Conservation (phyloP, 768 basidiomycete genomes). For the Suillus americanus region DNA sequence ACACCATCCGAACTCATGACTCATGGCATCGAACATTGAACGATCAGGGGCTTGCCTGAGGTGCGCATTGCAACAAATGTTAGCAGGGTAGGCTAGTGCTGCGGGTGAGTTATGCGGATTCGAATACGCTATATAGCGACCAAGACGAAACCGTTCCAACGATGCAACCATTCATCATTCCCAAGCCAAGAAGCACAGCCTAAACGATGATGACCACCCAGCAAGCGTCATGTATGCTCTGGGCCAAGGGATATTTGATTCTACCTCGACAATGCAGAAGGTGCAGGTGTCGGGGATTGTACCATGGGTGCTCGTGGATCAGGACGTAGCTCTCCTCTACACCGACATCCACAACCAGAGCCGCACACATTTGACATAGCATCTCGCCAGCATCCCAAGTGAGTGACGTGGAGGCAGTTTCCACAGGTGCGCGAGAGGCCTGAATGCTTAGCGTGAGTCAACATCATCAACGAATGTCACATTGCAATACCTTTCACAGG, state of each 20-base stretch:
- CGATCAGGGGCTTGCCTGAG: not conserved
- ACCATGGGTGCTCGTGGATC: not conserved
- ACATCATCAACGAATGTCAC: not conserved
- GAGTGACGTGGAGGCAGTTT: constrained; percentile 62
- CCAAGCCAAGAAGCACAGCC: not conserved
- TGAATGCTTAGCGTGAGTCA: constrained; percentile 21
- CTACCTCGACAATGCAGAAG: not conserved
- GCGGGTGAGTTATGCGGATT: not conserved
- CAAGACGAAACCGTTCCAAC: not conserved
- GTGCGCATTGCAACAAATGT: not conserved
- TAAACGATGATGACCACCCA: not conserved
- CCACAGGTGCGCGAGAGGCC: constrained; percentile 64
- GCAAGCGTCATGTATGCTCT: not conserved
- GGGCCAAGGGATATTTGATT: not conserved
- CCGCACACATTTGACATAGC: constrained; percentile 51
- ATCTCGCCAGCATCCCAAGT: constrained; percentile 60
- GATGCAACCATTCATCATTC: not conserved
- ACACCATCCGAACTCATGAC: no score
- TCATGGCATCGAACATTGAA: no score
- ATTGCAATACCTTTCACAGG: constrained; percentile 63
- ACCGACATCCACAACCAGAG: constrained; percentile 69
- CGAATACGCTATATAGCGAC: not conserved
- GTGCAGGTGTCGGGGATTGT: not conserved
- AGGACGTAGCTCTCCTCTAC: constrained; percentile 27
- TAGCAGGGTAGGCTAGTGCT: not conserved